Conservation (phyloP, 257 asterid genomes). For the Cordia subcordata region DNA sequence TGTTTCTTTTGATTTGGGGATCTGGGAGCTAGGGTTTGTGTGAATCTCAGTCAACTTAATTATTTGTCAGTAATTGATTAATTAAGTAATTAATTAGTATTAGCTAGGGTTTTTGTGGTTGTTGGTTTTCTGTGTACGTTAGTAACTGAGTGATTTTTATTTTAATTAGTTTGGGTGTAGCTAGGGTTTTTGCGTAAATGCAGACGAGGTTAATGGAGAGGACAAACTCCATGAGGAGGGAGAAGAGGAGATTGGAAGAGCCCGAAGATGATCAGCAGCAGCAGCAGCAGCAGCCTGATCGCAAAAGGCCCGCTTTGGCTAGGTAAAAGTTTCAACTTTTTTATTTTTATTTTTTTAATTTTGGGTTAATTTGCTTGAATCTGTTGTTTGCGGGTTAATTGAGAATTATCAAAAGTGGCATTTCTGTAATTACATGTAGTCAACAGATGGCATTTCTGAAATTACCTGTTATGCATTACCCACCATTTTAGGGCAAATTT, state of each 20-base stretch:
- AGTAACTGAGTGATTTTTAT: neutral
- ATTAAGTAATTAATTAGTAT: too few relatives aligned
- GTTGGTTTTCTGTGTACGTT: slow-evolving; percentile 6
- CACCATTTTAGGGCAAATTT: too few relatives aligned
- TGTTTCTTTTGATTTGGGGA: neutral
- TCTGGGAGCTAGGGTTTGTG: slow-evolving; percentile 11
- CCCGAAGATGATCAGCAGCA: slow-evolving; percentile 60
- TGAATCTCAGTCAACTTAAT: neutral
- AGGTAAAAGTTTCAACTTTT: slow-evolving; percentile 20
- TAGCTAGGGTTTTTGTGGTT: neutral
- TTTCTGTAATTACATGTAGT: neutral
- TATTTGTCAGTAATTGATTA: too few relatives aligned
- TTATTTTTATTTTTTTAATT: slow-evolving; percentile 2
- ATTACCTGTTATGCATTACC: too few relatives aligned
- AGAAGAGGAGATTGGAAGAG: slow-evolving; percentile 76
- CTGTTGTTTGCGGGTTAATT: too few relatives aligned
- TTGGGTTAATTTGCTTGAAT: neutral
- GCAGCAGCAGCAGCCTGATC: slow-evolving; percentile 62
- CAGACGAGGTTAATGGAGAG: slow-evolving; percentile 88
- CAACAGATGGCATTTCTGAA: too few relatives aligned
- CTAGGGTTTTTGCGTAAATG: slow-evolving; percentile 43
- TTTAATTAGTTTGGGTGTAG: neutral
- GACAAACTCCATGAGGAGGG: slow-evolving; percentile 64
- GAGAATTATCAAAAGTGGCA: neutral
- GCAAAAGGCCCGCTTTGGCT: slow-evolving; percentile 57